These are phyloP conservation scores for Beauveria sp. DNA, from an alignment of 2,329 filamentous ascomycete genomes.

Conservation along the genomic window DNA sequence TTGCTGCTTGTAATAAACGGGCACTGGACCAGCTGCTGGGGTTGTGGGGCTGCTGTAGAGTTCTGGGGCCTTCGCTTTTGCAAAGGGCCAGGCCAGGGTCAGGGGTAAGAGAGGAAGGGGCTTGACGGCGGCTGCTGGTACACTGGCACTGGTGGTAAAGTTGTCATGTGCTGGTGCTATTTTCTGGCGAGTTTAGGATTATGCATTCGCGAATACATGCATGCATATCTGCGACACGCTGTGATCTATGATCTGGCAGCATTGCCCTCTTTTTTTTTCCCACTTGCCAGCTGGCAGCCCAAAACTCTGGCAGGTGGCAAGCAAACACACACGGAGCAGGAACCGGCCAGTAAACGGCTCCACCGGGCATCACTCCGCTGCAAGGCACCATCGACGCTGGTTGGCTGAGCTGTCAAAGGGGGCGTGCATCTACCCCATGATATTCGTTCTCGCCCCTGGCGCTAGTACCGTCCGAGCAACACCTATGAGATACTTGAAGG, in stretches of 20 bases:
- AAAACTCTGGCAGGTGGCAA: not conserved
- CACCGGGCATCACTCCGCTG: not conserved
- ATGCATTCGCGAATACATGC: not conserved
- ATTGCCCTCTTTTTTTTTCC: not conserved
- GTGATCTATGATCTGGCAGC: not conserved
- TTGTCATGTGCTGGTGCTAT: not conserved
- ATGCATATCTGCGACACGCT: not conserved
- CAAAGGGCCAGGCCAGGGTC: not conserved
- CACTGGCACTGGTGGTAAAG: not conserved
- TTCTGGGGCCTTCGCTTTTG: not conserved
- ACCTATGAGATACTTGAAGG: not conserved
- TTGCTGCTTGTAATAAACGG: not conserved
- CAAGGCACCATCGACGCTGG: not conserved
- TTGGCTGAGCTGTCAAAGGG: not conserved
- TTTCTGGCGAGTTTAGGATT: no score
- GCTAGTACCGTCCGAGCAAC: constrained; percentile 6
- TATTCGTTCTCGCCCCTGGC: constrained; percentile 9
- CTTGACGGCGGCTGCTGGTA: not conserved
- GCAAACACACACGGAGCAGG: not conserved
- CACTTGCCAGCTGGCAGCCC: not conserved
- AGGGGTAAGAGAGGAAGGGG: not conserved
- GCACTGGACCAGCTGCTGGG: not conserved
- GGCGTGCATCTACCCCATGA: constrained; percentile 8
- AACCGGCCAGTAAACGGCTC: not conserved
- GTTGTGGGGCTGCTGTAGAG: not conserved